A percentile compares a stretch with the other conserved stretches of the same genome.
These are phyloP conservation scores for Ustilago trichophora DNA, from an alignment of 1,284 basidiomycete genomes.

Conservation along the genomic window DNA sequence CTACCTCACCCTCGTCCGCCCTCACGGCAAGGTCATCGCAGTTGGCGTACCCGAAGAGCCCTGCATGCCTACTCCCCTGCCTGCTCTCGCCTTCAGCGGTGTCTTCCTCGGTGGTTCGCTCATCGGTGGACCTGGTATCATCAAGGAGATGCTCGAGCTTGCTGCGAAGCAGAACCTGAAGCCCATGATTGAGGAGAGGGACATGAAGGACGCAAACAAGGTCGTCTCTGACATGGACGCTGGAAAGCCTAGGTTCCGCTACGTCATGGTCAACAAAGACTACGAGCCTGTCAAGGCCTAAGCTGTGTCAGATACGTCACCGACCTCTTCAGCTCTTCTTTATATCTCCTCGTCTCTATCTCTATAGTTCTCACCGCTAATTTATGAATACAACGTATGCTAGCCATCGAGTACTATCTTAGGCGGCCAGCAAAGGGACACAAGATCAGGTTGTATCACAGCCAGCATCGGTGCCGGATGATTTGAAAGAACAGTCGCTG, in stretches of 20 bases:
- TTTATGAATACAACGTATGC: no score
- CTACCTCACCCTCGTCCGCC: conserved; percentile 68
- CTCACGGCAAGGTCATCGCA: conserved; percentile 67
- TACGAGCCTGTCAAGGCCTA: conserved; percentile 39
- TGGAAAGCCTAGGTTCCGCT: conserved; percentile 67
- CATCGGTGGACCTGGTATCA: conserved; percentile 63
- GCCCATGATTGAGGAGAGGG: conserved; percentile 53
- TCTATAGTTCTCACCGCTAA: no score
- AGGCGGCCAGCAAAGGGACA: no score
- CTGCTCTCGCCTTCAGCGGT: conserved; percentile 36
- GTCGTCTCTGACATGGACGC: conserved; percentile 52
- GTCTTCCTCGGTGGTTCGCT: conserved; percentile 55
- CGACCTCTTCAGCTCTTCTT: no score
- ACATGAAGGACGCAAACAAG: conserved; percentile 56
- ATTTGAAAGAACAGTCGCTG: no score
- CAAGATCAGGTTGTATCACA: no score
- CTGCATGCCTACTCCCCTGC: conserved; percentile 55
- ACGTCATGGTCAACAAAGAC: conserved; percentile 68
- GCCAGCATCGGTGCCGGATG: no score
- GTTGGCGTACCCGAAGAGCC: conserved; percentile 67
- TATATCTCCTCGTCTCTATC: no score
- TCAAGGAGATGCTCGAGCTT: conserved; percentile 63
- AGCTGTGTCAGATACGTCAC: no score
- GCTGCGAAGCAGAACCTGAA: conserved; percentile 51
- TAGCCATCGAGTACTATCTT: no score